Evolutionary conservation across 192 early-diverging fungal genomes (phyloP).

Genomic region (Mortierella hygrophila): DNA sequence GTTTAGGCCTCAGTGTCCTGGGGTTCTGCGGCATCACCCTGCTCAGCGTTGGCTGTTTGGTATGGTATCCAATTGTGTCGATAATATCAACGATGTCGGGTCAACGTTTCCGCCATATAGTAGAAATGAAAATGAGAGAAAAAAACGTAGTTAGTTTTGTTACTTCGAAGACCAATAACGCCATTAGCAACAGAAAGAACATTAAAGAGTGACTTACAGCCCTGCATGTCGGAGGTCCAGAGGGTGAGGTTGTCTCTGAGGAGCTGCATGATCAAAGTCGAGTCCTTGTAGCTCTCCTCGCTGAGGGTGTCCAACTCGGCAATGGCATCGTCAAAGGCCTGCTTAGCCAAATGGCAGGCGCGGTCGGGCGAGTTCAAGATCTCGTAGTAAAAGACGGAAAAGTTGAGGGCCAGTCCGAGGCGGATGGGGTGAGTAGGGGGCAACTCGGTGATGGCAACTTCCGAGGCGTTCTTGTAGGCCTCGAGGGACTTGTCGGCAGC

Average conservation of each 20-base stretch:
- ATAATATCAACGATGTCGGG: neutral
- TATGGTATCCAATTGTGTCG: neutral
- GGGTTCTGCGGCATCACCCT: neutral
- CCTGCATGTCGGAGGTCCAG: conserved; percentile 97
- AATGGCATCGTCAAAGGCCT: conserved; percentile 98
- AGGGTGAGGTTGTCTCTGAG: conserved; percentile 98
- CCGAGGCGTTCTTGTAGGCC: conserved; percentile 95
- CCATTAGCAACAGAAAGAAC: neutral
- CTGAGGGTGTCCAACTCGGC: conserved; percentile 97
- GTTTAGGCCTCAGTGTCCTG: conserved; percentile 11
- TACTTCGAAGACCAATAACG: neutral
- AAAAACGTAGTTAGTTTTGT: neutral
- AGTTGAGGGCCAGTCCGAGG: conserved; percentile 94
- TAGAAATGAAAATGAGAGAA: neutral
- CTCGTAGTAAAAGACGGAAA: conserved; percentile 99
- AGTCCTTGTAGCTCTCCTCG: conserved; percentile 99
- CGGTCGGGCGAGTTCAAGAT: conserved; percentile 97
- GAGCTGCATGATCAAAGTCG: conserved; percentile 98
- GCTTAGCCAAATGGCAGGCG: conserved; percentile 91
- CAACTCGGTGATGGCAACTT: conserved; percentile 92
- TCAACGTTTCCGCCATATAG: neutral
- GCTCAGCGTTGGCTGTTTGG: neutral
- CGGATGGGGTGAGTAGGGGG: conserved; percentile 98
- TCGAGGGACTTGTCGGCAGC: conserved; percentile 87
- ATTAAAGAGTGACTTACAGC: conserved; percentile 61